Conservation (phyloP, 169 alveolate species). For the Toxoplasma gondii region DNA sequence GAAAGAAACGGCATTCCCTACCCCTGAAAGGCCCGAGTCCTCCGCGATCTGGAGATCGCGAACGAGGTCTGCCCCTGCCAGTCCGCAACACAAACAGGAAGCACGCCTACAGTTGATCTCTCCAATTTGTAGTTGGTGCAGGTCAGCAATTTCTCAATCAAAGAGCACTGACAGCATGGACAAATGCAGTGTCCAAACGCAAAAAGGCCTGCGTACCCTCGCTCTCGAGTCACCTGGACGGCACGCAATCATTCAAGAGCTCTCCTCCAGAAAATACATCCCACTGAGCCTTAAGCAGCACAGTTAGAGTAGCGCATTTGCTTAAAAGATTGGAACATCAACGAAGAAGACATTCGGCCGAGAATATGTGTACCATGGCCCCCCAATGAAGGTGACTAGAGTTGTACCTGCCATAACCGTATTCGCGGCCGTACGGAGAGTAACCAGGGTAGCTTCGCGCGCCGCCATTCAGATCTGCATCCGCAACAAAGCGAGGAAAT, state of each 20-base stretch:
- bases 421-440: constrained; percentile 26
- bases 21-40: not conserved
- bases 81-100: not conserved
- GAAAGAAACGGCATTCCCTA: not conserved
- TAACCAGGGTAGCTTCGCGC: constrained; percentile 24
- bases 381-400: too few relatives aligned
- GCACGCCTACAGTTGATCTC: not conserved
- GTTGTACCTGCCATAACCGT: constrained; percentile 7
- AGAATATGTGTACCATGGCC: too few relatives aligned
- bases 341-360: too few relatives aligned
- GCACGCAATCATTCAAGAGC: too few relatives aligned
- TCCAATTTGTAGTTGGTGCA: not conserved
- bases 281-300: too few relatives aligned
- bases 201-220: not conserved
- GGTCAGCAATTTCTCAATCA: not conserved
- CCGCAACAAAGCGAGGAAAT: not conserved
- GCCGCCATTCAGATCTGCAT: constrained; percentile 25
- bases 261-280: too few relatives aligned
- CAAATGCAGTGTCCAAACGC: not conserved
- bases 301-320: too few relatives aligned
- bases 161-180: not conserved
- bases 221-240: not conserved
- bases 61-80: constrained; percentile 17
- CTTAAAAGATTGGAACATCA: too few relatives aligned
- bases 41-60: not conserved